Evolutionary conservation across 1,284 basidiomycete genomes (phyloP).

Genomic region (Puccinia novopanici): DNA sequence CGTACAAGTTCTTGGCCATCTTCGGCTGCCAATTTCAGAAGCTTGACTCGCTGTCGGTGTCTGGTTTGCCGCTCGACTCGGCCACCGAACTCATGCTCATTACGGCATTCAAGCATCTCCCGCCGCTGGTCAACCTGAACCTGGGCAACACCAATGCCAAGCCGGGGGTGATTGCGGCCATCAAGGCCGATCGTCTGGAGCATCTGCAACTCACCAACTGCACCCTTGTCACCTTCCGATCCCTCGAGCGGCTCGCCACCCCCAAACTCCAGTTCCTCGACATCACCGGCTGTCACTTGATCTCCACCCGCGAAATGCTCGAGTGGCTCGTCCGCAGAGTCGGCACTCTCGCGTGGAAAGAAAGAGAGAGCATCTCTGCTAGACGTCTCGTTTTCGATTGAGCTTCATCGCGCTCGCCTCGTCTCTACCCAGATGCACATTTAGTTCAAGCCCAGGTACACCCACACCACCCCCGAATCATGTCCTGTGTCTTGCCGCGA

Average conservation of each 20-base stretch:
- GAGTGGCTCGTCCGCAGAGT: conserved; percentile 31
- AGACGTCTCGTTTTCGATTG: conserved; percentile 30
- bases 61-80: conserved; percentile 14
- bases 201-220: conserved; percentile 28
- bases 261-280: conserved; percentile 20
- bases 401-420: not conserved
- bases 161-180: conserved; percentile 11
- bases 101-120: conserved; percentile 14
- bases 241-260: not conserved
- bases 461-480: too few relatives aligned
- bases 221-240: conserved; percentile 15
- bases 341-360: not conserved
- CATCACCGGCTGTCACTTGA: conserved; percentile 35
- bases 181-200: conserved; percentile 15
- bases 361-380: not conserved
- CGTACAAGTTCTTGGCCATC: conserved; percentile 26
- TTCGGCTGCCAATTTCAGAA: conserved; percentile 28
- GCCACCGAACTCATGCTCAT: conserved; percentile 15
- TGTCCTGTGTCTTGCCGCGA: too few relatives aligned
- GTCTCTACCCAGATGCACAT: not conserved
- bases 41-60: conserved; percentile 36
- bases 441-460: too few relatives aligned
- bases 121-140: conserved; percentile 29
- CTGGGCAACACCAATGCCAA: conserved; percentile 9
- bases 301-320: conserved; percentile 35